Evolutionary conservation across 2,329 filamentous ascomycete species (phyloP).

Genomic region (Juglanconis oblonga): DNA sequence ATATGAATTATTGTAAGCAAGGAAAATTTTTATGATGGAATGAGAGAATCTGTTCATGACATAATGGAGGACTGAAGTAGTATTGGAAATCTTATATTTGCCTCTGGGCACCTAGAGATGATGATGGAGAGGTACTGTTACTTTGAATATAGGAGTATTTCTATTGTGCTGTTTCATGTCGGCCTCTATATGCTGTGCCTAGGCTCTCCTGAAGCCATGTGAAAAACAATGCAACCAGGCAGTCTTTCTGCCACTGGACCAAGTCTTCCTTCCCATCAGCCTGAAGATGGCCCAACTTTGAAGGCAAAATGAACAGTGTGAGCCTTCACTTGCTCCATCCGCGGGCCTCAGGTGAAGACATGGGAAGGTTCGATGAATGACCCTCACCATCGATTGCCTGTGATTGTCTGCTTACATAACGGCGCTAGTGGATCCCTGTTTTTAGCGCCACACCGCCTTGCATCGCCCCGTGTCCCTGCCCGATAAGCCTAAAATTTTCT

Average conservation of each 20-base stretch:
- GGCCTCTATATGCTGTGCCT: neutral
- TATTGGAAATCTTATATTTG: neutral
- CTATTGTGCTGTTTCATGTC: neutral
- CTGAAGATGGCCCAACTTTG: too few species aligned
- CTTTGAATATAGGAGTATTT: neutral
- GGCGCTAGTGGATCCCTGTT: neutral
- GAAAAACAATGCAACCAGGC: neutral
- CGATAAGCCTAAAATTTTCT: slow-evolving; percentile 17
- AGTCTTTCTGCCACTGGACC: neutral
- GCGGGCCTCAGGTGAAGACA: too few species aligned
- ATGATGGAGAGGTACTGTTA: neutral
- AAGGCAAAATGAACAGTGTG: too few species aligned
- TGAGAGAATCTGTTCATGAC: slow-evolving; percentile 8
- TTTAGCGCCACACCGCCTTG: slow-evolving; percentile 4
- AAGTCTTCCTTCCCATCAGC: too few species aligned
- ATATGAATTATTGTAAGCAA: neutral
- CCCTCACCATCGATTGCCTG: too few species aligned
- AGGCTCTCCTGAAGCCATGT: neutral
- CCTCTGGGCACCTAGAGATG: neutral
- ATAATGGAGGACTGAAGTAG: slow-evolving; percentile 3
- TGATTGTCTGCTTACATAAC: slow-evolving; percentile 8
- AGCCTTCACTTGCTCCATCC: too few species aligned
- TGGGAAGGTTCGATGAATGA: too few species aligned
- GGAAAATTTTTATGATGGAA: slow-evolving; percentile 12
- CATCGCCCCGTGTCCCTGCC: slow-evolving; percentile 5